These are phyloP conservation scores for Coemansia sp. DNA, from an alignment of 192 early-diverging fungal species.

Conservation along the genomic window DNA sequence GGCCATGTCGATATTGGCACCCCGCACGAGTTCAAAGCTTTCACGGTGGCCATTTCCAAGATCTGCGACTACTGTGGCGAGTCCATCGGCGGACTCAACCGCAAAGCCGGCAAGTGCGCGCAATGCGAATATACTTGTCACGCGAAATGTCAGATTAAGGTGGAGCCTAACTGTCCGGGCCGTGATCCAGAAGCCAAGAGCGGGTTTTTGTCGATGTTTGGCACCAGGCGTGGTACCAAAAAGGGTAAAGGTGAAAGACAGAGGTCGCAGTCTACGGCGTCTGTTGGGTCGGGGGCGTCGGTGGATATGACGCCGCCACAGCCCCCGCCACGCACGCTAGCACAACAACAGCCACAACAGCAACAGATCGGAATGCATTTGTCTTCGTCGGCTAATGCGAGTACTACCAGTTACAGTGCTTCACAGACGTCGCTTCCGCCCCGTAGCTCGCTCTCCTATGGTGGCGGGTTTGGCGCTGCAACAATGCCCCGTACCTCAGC, in stretches of 20 bases:
- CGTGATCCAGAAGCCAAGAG: conserved; percentile 30
- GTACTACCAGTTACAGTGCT: not conserved
- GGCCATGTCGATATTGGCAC: conserved; percentile 36
- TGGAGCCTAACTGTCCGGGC: conserved; percentile 40
- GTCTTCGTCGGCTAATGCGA: not conserved
- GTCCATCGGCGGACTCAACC: conserved; percentile 44
- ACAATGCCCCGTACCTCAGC: conserved; percentile 3
- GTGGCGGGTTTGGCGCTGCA: conserved; percentile 2
- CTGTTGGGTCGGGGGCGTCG: conserved; percentile 1
- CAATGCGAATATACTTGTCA: conserved; percentile 48
- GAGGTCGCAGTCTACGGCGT: conserved; percentile 25
- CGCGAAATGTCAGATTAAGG: conserved; percentile 51
- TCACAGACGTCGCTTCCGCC: conserved; percentile 11
- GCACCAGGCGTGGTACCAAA: conserved; percentile 23
- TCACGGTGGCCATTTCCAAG: conserved; percentile 39
- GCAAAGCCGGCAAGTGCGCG: conserved; percentile 36
- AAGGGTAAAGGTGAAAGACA: conserved; percentile 12
- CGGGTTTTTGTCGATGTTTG: conserved; percentile 45
- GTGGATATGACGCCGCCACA: not conserved
- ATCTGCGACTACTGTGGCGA: conserved; percentile 53
- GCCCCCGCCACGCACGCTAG: not conserved
- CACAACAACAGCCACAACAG: not conserved
- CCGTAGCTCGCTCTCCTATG: conserved; percentile 1
- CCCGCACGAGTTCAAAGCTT: conserved; percentile 45
- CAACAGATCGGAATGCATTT: not conserved